Base-by-base conservation (phyloP, 2,329 filamentous ascomycete genomes). In the Didymella segeticola region DNA sequence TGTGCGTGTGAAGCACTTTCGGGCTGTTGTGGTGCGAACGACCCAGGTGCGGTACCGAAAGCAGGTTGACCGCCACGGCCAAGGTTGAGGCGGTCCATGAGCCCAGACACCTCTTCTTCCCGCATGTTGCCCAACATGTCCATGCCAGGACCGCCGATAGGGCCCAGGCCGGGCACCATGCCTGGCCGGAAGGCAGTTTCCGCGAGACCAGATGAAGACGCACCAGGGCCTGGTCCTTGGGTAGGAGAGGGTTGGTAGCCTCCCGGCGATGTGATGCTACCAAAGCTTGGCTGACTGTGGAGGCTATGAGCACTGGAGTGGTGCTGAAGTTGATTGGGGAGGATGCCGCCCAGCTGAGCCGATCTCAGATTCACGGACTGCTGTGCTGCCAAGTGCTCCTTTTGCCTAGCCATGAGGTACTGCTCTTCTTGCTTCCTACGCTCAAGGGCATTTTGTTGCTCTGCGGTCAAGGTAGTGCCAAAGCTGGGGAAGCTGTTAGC, bases 381-480 rank as follows among this genome's bases (percentile, higher is more conserved):
- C 69, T 96, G 92, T 60, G 92, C 90, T 59, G 92, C 89, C 49
- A 97, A 84, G 63, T 91, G 91, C 72, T 99, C 95, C 63, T 96
- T 91, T 75, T 99, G 95, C 34, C 95, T 89, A 38, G 96, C 95
- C 86, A 98, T 96, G 29, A 96, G 82, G 72, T 95, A 96, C 73
- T 99, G 95, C 70, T 99, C 96, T 75, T 99, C 95, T 74, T 99
- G 95, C 79, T 99, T 99, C 46, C 95, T 85, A 47, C 95, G 86
- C 78, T 99, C 95, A 1, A 99, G 80, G 31, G 96, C 96, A 77
- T 99, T 99, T 73, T 99, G 95, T 75, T 99, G 95, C 69, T 98
- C 93, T 0, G 95, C 95, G 8, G 96, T 99, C 63, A 99, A 80
- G 1, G 96, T 99, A 7, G 95, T 92, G 5, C 95, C 95, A 72